These are phyloP conservation scores for Pleurotus cornucopiae DNA, from an alignment of 768 basidiomycete species.

Conservation along the genomic window DNA sequence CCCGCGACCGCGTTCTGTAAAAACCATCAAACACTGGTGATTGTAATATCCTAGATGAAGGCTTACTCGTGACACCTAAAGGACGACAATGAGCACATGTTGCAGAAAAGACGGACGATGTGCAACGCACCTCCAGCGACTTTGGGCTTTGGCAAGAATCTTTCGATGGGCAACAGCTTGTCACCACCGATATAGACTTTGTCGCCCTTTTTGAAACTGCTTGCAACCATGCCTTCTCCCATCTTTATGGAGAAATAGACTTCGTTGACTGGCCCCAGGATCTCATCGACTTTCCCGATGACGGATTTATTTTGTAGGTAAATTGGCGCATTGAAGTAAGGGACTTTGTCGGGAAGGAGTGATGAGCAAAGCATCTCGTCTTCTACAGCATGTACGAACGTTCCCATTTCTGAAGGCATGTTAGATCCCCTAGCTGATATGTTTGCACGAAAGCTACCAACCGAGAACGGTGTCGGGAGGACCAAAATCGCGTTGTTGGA, in stretches of 20 bases:
- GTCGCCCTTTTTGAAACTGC: constrained; percentile 95
- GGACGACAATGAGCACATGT: not conserved
- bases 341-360: constrained; percentile 82
- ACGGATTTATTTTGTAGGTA: constrained; percentile 94
- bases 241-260: constrained; percentile 98
- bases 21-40: constrained; percentile 10
- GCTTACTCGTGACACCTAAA: constrained; percentile 48
- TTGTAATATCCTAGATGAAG: constrained; percentile 7
- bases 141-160: constrained; percentile 97
- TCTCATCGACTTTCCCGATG: constrained; percentile 98
- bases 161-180: constrained; percentile 92
- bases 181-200: constrained; percentile 98
- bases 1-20: constrained; percentile 38
- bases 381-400: constrained; percentile 93
- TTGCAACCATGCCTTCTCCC: constrained; percentile 92
- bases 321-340: constrained; percentile 98
- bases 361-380: constrained; percentile 97
- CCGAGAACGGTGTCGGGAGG: constrained; percentile 81
- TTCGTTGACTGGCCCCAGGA: constrained; percentile 98
- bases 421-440: constrained; percentile 4
- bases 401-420: constrained; percentile 72
- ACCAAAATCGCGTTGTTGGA: constrained; percentile 66
- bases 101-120: constrained; percentile 10
- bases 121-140: constrained; percentile 51
- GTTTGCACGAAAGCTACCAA: constrained; percentile 24